These are phyloP conservation scores for Ascomycota sp. DNA, from an alignment of 2,329 filamentous ascomycete genomes.

Conservation along the genomic window DNA sequence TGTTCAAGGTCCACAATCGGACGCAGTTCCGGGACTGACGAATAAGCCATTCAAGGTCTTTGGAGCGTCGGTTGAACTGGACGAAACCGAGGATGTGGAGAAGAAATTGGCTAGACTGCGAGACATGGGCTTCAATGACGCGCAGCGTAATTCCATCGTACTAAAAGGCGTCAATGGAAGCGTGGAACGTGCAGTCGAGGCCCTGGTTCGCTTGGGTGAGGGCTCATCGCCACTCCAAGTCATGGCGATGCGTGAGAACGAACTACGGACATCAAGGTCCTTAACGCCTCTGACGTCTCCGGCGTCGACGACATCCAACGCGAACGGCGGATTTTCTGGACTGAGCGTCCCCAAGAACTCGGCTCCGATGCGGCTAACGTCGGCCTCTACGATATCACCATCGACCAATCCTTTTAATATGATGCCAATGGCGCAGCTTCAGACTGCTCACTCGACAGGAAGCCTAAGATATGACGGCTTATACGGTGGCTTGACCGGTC, in stretches of 20 bases:
- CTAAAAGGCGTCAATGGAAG: slow-evolving; percentile 71
- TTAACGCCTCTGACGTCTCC: slow-evolving; percentile 30
- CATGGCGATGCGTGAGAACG: slow-evolving; percentile 23
- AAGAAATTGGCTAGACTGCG: slow-evolving; percentile 56
- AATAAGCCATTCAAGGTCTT: slow-evolving; percentile 52
- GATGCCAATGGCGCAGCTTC: slow-evolving; percentile 30
- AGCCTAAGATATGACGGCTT: slow-evolving; percentile 37
- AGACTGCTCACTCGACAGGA: slow-evolving; percentile 45
- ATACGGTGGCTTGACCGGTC: slow-evolving; percentile 17
- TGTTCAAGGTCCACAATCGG: slow-evolving; percentile 8
- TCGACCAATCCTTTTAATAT: slow-evolving; percentile 52
- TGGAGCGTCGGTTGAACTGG: slow-evolving; percentile 42
- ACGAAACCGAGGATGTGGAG: slow-evolving; percentile 40
- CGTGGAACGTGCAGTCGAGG: slow-evolving; percentile 68
- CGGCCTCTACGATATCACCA: slow-evolving; percentile 27
- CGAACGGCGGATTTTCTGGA: slow-evolving; percentile 3
- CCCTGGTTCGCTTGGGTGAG: slow-evolving; percentile 66
- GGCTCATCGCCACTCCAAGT: slow-evolving; percentile 22
- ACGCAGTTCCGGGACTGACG: slow-evolving; percentile 18
- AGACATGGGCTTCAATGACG: slow-evolving; percentile 84
- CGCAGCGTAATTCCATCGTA: slow-evolving; percentile 60
- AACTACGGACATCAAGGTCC: slow-evolving; percentile 26
- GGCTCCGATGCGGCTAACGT: slow-evolving; percentile 14
- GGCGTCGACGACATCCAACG: slow-evolving; percentile 10
- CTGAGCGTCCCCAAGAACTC: slow-evolving; percentile 12